Evolutionary conservation across 257 asterid genomes (phyloP), one percentile per base, ranked within the genome.

Genomic region (Plantago major): DNA sequence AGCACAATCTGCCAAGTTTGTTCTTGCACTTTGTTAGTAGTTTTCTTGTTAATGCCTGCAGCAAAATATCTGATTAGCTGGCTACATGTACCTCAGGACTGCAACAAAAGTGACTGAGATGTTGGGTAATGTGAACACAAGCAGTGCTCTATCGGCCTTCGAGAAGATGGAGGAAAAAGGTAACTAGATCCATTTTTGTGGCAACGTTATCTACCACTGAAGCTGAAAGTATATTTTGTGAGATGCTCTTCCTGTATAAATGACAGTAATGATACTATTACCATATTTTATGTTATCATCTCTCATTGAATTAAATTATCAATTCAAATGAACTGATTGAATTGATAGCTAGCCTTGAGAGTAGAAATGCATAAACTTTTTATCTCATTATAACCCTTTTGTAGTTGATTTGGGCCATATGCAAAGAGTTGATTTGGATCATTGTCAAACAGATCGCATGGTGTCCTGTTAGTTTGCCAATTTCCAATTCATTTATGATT

Each of bases 131-230:
- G 95, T 93, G 59, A 87, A 93, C 64, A 93, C 99, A 43, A 89
- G 97, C 79, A 93, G 96, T 46, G 95, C 99, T 63, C 85, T 93
- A 64, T 89, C 99, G 19, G 99, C 96, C 46, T 93, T 93, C 43
- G 99, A 89, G 77, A 89, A 88, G 83, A 93, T 93, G 99, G 99
- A 93, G 76, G 99, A 89, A 73, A 93, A 89, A 81, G 99, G 99
- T 87, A 48, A 70, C 47, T 33, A 11, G 55, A 68, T 45, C 16
- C 22, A 9, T 69, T 42, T 33, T 68, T 58, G 49, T 43, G 49
- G 47, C 52, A 33, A 55, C n/a, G 13, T n/a, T 2, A 7, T 47
- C 58, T 59, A 59, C 58, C 52, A 47, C 54, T 67, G 58, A 47
- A 67, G 40, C 62, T 52, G 26, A 28, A 14, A 56, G 55, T 43